These are phyloP conservation scores for Dactylellina cionopaga DNA, from an alignment of 2,329 filamentous ascomycete genomes.

Conservation along the genomic window DNA sequence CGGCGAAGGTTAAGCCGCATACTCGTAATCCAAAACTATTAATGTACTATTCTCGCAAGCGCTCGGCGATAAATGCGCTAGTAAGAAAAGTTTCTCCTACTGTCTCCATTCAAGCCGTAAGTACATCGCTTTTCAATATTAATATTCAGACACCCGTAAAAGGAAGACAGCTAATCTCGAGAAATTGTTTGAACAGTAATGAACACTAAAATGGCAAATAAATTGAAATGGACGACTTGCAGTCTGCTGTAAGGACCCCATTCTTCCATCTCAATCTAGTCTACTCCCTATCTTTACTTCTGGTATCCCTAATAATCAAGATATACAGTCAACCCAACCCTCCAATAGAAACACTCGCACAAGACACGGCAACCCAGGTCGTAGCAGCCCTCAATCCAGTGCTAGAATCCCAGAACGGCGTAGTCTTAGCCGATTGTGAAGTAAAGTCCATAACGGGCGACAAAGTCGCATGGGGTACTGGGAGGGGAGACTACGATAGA, in stretches of 20 bases:
- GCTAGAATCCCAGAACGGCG: slow-evolving; percentile 57
- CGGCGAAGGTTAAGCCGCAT: slow-evolving; percentile 62
- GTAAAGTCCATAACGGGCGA: slow-evolving; percentile 20
- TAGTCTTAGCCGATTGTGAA: slow-evolving; percentile 43
- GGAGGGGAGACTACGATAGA: slow-evolving; percentile 61
- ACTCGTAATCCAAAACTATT: slow-evolving; percentile 67
- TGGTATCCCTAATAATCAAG: neutral
- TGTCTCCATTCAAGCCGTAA: slow-evolving; percentile 62
- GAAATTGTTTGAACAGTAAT: slow-evolving; percentile 20
- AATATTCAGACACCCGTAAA: no score
- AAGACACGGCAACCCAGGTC: slow-evolving; percentile 62
- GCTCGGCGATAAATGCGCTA: slow-evolving; percentile 60
- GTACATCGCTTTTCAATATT: no score
- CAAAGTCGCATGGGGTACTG: slow-evolving; percentile 57
- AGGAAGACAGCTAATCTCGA: neutral
- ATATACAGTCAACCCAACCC: slow-evolving; percentile 27
- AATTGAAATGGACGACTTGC: slow-evolving; percentile 54
- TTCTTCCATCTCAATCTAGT: neutral
- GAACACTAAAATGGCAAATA: slow-evolving; percentile 53
- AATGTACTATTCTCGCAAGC: slow-evolving; percentile 64
- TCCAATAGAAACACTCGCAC: slow-evolving; percentile 60
- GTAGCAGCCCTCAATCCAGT: slow-evolving; percentile 63
- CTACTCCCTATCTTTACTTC: neutral
- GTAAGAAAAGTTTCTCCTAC: slow-evolving; percentile 60
- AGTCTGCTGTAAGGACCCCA: neutral